Percentiles rank a stretch among this genome's conserved stretches.
Conservation (phyloP, 2,329 filamentous ascomycete genomes). For the Cadophora sp. region DNA sequence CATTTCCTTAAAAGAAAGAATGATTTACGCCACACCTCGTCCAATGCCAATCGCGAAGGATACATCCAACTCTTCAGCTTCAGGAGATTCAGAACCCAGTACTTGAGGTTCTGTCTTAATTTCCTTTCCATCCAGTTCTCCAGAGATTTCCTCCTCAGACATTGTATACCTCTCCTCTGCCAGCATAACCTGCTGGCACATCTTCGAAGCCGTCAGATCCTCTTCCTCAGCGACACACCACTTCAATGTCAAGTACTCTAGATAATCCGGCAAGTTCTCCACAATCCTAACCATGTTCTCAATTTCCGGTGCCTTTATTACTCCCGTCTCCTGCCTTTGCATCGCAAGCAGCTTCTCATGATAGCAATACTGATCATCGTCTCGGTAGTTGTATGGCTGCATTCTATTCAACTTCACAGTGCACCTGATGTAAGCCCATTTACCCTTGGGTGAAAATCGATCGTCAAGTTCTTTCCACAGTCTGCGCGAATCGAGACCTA, state of each 20-base stretch:
- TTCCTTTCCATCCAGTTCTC: not conserved
- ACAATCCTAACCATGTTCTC: conserved; percentile 3
- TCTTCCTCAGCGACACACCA: conserved; percentile 11
- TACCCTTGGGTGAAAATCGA: not conserved
- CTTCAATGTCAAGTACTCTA: not conserved
- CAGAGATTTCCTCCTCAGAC: not conserved
- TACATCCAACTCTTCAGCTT: not conserved
- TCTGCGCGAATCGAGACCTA: not conserved
- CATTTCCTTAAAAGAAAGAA: not conserved
- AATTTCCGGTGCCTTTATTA: not conserved
- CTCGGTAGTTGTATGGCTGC: not conserved
- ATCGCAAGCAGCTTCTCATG: not conserved
- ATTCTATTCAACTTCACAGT: not conserved
- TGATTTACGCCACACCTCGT: not conserved
- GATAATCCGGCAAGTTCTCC: not conserved
- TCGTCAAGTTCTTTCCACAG: conserved; percentile 9
- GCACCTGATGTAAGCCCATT: conserved; percentile 5
- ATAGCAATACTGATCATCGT: not conserved
- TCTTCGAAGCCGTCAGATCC: not conserved
- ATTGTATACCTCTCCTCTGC: not conserved
- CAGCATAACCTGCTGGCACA: not conserved
- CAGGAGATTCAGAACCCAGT: not conserved
- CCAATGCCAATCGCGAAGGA: too few species aligned
- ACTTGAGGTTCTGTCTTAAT: not conserved
- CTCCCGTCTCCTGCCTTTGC: not conserved